Conservation (phyloP, 2,329 filamentous ascomycete species). For the Akanthomyces dipterigenus region DNA sequence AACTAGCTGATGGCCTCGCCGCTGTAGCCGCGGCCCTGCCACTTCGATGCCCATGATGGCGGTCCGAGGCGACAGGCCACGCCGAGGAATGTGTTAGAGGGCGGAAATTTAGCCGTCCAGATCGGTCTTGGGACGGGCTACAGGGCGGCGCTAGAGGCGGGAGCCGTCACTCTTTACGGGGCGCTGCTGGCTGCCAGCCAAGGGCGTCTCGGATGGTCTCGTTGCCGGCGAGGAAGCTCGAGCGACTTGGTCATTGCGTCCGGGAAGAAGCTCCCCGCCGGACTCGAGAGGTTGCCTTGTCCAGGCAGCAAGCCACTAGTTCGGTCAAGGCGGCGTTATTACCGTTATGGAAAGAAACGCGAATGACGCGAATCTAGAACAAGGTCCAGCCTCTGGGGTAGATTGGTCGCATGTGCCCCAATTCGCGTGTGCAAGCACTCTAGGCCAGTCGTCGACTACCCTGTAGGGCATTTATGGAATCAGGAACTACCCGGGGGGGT, state of each 20-base stretch:
- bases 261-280: not conserved
- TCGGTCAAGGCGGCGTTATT: not conserved
- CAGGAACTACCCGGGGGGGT: no score
- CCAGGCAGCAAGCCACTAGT: not conserved
- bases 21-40: constrained; percentile 37
- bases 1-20: constrained; percentile 39
- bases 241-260: not conserved
- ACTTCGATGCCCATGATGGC: constrained; percentile 27
- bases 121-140: constrained; percentile 12
- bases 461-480: no score
- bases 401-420: not conserved
- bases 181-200: constrained; percentile 2
- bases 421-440: no score
- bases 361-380: not conserved
- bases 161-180: constrained; percentile 13
- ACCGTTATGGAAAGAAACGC: not conserved
- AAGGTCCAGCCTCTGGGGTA: not conserved
- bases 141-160: constrained; percentile 10
- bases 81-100: constrained; percentile 14
- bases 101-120: constrained; percentile 9
- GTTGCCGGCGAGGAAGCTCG: not conserved
- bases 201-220: not conserved
- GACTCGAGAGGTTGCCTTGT: no score
- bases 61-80: constrained; percentile 12
- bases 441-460: no score